These are phyloP conservation scores for Sarcodon aspratus DNA, from an alignment of 768 basidiomycete species.

Conservation along the genomic window DNA sequence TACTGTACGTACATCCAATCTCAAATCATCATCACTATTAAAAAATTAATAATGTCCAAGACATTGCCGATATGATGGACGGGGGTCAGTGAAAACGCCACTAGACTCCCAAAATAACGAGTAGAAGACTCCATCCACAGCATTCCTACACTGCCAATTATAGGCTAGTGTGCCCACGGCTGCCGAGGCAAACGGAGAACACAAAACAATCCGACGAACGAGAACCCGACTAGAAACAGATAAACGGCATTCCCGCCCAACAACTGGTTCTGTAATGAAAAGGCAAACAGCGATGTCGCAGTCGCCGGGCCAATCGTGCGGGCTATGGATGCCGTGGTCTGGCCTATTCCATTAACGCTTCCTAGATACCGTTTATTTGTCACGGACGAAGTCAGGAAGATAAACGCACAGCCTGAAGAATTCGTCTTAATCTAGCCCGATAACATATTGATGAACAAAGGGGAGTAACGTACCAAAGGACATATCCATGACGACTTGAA, in stretches of 20 bases:
- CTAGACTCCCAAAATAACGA: too few species aligned
- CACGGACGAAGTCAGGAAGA: slow-evolving; percentile 19
- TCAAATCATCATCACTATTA: too few species aligned
- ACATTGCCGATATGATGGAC: too few species aligned
- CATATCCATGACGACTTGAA: slow-evolving; percentile 16
- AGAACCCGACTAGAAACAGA: slow-evolving; percentile 8
- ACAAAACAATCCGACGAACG: slow-evolving; percentile 8
- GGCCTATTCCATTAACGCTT: slow-evolving; percentile 42
- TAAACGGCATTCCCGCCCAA: slow-evolving; percentile 35
- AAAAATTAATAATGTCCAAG: too few species aligned
- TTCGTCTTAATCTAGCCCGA: neutral
- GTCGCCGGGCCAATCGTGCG: slow-evolving; percentile 41
- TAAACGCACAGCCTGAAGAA: slow-evolving; percentile 17
- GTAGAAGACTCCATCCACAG: too few species aligned
- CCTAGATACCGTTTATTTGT: slow-evolving; percentile 28
- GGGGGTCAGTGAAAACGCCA: too few species aligned
- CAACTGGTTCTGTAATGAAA: slow-evolving; percentile 32
- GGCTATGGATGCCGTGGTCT: slow-evolving; percentile 36
- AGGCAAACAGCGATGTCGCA: slow-evolving; percentile 45
- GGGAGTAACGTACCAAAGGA: slow-evolving; percentile 14
- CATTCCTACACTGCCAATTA: too few species aligned
- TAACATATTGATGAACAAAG: neutral
- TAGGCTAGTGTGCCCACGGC: slow-evolving; percentile 6
- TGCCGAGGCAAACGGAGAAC: slow-evolving; percentile 9
- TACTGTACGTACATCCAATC: too few species aligned